phyloP scores from a whole-genome alignment of 768 basidiomycete genomes.

The Tulasnella sp. region DNA sequence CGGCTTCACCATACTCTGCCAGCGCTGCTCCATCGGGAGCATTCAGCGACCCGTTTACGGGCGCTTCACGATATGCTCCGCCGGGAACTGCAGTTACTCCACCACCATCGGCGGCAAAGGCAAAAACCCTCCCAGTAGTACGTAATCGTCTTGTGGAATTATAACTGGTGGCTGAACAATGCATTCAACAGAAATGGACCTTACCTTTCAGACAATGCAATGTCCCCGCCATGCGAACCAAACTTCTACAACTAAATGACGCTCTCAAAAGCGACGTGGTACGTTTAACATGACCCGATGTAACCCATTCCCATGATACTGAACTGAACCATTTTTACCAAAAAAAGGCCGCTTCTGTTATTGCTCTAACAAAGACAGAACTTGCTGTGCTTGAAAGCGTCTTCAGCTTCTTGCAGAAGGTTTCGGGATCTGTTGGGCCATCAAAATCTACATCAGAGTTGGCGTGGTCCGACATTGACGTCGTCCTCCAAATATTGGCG shows the following conservation, averaged over 20 bases:
- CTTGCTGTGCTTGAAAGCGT: background rate
- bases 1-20: background rate
- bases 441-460: slow-evolving; percentile 33
- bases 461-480: slow-evolving; percentile 15
- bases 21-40: background rate
- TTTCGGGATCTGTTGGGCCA: slow-evolving; percentile 33
- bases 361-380: slow-evolving; percentile 20
- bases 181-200: slow-evolving; percentile 54
- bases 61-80: slow-evolving; percentile 62
- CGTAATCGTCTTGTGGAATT: background rate
- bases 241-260: slow-evolving; percentile 75
- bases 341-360: slow-evolving; percentile 14
- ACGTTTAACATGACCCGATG: slow-evolving; percentile 16
- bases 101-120: slow-evolving; percentile 39
- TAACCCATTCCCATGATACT: background rate
- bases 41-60: slow-evolving; percentile 69
- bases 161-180: too few relatives aligned
- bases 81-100: slow-evolving; percentile 45
- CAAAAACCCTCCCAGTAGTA: slow-evolving; percentile 36
- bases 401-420: slow-evolving; percentile 23
- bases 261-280: slow-evolving; percentile 70
- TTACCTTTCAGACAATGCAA: slow-evolving; percentile 86
- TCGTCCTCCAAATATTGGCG: slow-evolving; percentile 27
- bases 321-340: background rate
- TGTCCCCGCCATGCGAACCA: slow-evolving; percentile 75